Base-by-base conservation (phyloP, 1,139 yeast genomes). In the Waltiozyma sp. region DNA sequence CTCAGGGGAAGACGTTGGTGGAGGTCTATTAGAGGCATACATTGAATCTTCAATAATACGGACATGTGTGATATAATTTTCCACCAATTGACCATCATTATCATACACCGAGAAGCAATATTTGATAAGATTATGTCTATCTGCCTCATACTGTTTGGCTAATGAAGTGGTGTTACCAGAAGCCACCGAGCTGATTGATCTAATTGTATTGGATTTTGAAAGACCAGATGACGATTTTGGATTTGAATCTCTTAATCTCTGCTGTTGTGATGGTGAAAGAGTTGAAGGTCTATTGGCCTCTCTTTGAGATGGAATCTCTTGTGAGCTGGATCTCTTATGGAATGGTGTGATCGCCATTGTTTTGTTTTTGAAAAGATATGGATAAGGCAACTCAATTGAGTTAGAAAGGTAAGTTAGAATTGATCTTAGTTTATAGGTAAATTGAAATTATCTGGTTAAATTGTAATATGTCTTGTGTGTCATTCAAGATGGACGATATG, bases 21-120 rank as follows among this genome's bases (percentile, higher is more conserved):
- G 70, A 1, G 79, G 78, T 41, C 69, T 63, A 3, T 63, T 50
- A 37, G 69, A 65, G 7, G 77, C 74, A 37, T 63, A 69, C 39
- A 65, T 64, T 0, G 74, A 61, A 51, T 74, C 78, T 50, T 75
- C 80, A 41, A 71, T 61, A 21, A 78, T 68, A 41, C 82, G 61
- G 9, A 75, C 80, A 56, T 79, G 85, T 1, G 82, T 75, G 44
- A 77, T 67, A 54, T 78, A 78, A 37, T 63, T 68, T 43, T 75
- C 81, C 14, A 63, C 56, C 16, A 67, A 59, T 5, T 56, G 57
- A 6, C 70, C 68, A 16, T 62, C 62, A 16, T 53, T 51, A 43
- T 62, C 72, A 28, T 60, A 56, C 40, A 63, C 66, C 7, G 70
- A 59, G 51, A 75, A 75, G 45, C 78, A 68, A 45, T 61, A 68